Conservation (phyloP, 768 basidiomycete species). For the Naganishia friedmannii region DNA sequence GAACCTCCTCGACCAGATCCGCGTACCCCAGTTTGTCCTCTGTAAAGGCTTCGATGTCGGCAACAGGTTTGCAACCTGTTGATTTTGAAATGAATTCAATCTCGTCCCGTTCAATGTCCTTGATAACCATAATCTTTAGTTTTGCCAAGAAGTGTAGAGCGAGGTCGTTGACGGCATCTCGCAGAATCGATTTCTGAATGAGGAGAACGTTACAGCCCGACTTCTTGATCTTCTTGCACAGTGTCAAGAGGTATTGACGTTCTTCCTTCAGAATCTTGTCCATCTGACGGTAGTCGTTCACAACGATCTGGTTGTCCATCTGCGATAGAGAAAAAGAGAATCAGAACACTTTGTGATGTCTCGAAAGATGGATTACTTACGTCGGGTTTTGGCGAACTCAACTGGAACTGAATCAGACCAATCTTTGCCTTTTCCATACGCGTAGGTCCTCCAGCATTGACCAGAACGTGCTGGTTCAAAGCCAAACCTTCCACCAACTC, state of each 20-base stretch:
- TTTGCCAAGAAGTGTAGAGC: conserved; percentile 96
- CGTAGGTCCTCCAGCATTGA: conserved; percentile 84
- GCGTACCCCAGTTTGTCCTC: conserved; percentile 97
- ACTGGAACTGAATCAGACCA: conserved; percentile 95
- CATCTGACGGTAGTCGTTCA: conserved; percentile 99
- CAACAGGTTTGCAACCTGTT: conserved; percentile 89
- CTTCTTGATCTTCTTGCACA: conserved; percentile 99
- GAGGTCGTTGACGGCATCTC: conserved; percentile 97
- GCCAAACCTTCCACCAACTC: conserved; percentile 94
- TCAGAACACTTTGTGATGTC: conserved; percentile 6
- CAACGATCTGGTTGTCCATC: conserved; percentile 99
- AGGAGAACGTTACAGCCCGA: conserved; percentile 98
- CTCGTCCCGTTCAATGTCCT: conserved; percentile 97
- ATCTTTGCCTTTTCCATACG: conserved; percentile 98
- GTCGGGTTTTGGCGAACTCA: conserved; percentile 95
- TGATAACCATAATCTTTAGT: conserved; percentile 90
- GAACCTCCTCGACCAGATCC: conserved; percentile 87
- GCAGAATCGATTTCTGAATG: conserved; percentile 98
- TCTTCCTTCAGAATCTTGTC: conserved; percentile 99
- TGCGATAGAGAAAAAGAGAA: conserved; percentile 46
- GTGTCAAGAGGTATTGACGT: conserved; percentile 91
- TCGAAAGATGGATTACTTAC: conserved; percentile 56
- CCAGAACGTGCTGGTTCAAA: conserved; percentile 91
- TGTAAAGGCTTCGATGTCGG: conserved; percentile 95
- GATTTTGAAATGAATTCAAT: conserved; percentile 96